These are phyloP conservation scores for Calonectria pseudoreteaudii DNA, from an alignment of 2,329 filamentous ascomycete species.

Conservation along the genomic window DNA sequence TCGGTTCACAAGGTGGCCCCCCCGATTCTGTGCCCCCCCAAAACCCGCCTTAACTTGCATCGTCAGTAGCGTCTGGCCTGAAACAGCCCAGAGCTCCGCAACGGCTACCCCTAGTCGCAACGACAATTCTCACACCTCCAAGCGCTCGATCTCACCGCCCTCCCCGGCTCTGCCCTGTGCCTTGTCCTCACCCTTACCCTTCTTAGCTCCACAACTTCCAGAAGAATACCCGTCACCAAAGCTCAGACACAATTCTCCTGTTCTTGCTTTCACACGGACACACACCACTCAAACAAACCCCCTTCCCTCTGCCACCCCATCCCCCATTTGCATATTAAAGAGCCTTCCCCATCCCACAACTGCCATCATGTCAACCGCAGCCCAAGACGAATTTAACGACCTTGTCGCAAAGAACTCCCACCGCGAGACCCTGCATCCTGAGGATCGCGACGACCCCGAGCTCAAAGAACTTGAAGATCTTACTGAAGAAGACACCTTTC, in stretches of 20 bases:
- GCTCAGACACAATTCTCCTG: constrained; percentile 35
- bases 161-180: constrained; percentile 43
- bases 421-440: constrained; percentile 63
- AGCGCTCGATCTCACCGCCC: constrained; percentile 40
- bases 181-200: constrained; percentile 28
- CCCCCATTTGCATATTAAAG: constrained; percentile 41
- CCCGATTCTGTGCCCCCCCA: constrained; percentile 23
- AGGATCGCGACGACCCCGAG: constrained; percentile 66
- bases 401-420: constrained; percentile 69
- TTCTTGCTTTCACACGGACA: constrained; percentile 5
- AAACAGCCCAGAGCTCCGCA: constrained; percentile 39
- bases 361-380: constrained; percentile 67
- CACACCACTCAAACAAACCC: constrained; percentile 21
- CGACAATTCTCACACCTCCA: constrained; percentile 36
- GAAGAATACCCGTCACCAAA: constrained; percentile 46
- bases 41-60: constrained; percentile 13
- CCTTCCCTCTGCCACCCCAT: constrained; percentile 24
- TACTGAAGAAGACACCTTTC: constrained; percentile 68
- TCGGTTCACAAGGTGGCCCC: constrained; percentile 38
- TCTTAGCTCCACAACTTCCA: constrained; percentile 49
- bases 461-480: constrained; percentile 63
- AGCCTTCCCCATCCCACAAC: constrained; percentile 24
- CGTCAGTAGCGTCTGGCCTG: constrained; percentile 31
- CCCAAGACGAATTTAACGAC: constrained; percentile 75
- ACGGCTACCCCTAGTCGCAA: constrained; percentile 33